phyloP scores from a whole-genome alignment of 805 yeast genomes.

The Ogataea degrootiae region DNA sequence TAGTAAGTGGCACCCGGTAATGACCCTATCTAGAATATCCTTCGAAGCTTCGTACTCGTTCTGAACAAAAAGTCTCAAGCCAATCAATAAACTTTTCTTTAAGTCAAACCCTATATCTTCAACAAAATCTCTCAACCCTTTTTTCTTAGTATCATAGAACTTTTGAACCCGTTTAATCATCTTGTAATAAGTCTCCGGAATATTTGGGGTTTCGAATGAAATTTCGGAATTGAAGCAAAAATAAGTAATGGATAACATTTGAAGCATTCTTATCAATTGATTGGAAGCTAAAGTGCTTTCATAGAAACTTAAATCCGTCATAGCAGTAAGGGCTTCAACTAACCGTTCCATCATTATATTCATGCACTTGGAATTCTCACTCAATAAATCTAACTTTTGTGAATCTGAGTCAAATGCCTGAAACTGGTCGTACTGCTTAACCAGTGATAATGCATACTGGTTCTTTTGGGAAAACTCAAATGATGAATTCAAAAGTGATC shows the following conservation, averaged over 20 bases:
- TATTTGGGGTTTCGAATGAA: conserved; percentile 1
- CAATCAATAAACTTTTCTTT: conserved; percentile 4
- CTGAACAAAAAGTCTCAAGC: conserved; percentile 4
- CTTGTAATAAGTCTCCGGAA: conserved; percentile 7
- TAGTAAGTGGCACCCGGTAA: conserved; percentile 7
- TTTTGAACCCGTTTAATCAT: conserved; percentile 4
- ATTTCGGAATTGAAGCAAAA: no score
- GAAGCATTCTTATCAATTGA: neutral
- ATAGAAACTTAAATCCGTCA: conserved; percentile 10
- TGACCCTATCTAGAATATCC: conserved; percentile 1
- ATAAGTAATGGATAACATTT: no score
- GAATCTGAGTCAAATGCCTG: neutral
- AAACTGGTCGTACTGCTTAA: neutral
- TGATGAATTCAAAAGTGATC: no score
- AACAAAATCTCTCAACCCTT: conserved; percentile 2
- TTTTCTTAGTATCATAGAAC: conserved; percentile 1
- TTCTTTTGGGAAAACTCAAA: neutral
- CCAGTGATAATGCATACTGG: neutral
- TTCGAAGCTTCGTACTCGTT: conserved; percentile 4
- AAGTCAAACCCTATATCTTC: conserved; percentile 10
- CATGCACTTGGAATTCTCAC: neutral
- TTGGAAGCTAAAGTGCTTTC: conserved; percentile 6
- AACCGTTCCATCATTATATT: conserved; percentile 5
- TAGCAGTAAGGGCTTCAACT: conserved; percentile 6
- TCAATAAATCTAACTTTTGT: conserved; percentile 5